phyloP scores from a whole-genome alignment of 2,329 filamentous ascomycete genomes.

The Myriosclerotinia scirpicola region DNA sequence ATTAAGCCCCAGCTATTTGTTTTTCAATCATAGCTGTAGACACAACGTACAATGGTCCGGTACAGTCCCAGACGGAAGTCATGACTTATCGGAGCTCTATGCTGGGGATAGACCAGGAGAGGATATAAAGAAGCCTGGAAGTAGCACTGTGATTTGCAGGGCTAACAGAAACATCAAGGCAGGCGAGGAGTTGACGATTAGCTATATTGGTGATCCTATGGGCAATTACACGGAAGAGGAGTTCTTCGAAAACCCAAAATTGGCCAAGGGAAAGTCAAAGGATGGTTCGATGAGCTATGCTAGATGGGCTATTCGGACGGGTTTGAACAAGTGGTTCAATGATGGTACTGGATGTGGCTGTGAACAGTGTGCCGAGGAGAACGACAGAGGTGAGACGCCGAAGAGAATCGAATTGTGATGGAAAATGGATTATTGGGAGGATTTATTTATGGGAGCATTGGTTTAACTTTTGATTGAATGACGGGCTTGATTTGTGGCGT shows the following conservation, averaged over 20 bases:
- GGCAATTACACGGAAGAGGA: conserved; percentile 9
- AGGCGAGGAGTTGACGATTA: conserved; percentile 38
- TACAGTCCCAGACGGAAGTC: conserved; percentile 16
- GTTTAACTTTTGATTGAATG: not conserved
- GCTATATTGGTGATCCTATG: conserved; percentile 34
- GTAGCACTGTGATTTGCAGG: conserved; percentile 29
- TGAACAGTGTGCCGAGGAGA: not conserved
- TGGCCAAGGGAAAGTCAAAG: not conserved
- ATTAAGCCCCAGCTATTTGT: conserved; percentile 36
- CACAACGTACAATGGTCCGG: conserved; percentile 36
- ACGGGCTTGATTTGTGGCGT: not conserved
- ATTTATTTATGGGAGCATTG: not conserved
- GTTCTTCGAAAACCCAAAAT: not conserved
- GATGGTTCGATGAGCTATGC: conserved; percentile 16
- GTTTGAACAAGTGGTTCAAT: conserved; percentile 36
- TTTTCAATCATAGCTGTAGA: conserved; percentile 38
- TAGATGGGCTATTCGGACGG: conserved; percentile 24
- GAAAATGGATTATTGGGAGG: not conserved
- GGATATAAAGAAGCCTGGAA: conserved; percentile 32
- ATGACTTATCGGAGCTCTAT: no score
- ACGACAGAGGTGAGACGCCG: not conserved
- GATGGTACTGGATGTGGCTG: conserved; percentile 33
- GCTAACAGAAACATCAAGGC: conserved; percentile 32
- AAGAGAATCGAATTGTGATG: not conserved
- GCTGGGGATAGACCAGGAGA: conserved; percentile 15